phyloP scores from a whole-genome alignment of 129 eudicot genomes.

The Lactuca sativa region DNA sequence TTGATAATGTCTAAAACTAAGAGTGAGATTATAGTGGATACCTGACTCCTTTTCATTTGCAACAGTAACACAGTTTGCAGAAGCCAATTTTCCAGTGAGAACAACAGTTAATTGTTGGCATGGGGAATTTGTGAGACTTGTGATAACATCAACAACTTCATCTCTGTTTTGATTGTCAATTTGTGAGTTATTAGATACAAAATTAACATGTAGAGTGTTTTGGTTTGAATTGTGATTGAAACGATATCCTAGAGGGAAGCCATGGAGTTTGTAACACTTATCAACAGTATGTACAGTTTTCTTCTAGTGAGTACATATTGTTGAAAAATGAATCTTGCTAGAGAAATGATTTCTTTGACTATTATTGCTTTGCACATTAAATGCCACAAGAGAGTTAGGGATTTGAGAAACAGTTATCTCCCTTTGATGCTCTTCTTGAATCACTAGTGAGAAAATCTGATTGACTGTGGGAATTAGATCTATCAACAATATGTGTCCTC shows the following conservation, averaged over 20 bases:
- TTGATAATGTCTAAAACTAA: too few relatives aligned
- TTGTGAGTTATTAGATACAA: too few relatives aligned
- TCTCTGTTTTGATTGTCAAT: too few relatives aligned
- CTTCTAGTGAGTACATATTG: not conserved
- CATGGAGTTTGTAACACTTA: not conserved
- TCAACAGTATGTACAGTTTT: not conserved
- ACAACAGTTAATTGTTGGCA: too few relatives aligned
- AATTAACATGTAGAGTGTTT: too few relatives aligned
- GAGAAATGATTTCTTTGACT: too few relatives aligned
- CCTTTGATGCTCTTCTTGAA: not conserved
- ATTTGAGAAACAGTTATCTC: not conserved
- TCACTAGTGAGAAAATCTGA: not conserved
- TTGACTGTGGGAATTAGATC: not conserved
- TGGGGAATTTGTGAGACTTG: too few relatives aligned
- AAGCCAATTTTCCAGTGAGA: too few relatives aligned
- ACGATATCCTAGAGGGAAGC: not conserved
- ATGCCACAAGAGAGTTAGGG: not conserved
- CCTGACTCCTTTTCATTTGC: too few relatives aligned
- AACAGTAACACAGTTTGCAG: too few relatives aligned
- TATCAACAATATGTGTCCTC: not conserved
- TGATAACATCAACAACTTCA: too few relatives aligned
- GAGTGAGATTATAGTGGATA: too few relatives aligned
- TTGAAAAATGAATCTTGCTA: not conserved
- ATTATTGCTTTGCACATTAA: not conserved
- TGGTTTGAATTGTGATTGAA: not conserved